Base-by-base conservation (phyloP, 176 grass and related monocot species). In the Metroxylon sagu region DNA sequence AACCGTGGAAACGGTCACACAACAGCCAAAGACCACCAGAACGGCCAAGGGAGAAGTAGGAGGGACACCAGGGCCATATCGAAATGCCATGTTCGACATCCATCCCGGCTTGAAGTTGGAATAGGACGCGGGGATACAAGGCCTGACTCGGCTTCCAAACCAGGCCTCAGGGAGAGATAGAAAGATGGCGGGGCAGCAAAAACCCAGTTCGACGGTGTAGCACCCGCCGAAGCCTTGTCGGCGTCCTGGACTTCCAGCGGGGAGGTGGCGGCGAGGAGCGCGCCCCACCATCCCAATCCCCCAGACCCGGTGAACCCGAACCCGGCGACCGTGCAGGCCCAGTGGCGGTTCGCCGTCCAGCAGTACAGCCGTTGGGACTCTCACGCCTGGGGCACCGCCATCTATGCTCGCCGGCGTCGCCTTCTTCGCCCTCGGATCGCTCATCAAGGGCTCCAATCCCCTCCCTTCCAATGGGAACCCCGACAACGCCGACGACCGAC, bases 341-440 rank as follows among this genome's bases (percentile, higher is more conserved):
- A 95, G 74, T 89, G 90, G 90, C 80, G 77, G 14, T 95, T 74
- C 60, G 90, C 90, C 19, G 76, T 83, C 31, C 76, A 86, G 52
- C 85, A 86, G 73, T 95, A 95, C 77, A 89, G 90, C 74, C 68
- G 80, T 50, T 89, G 86, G 90, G 90, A 95, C 83, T 95, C 90
- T 5, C 90, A 83, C 62, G 86, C 90, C 15, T 95, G 90, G 90
- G 90, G 90, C n/a, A 83, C 77, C 4, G 82, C 90, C 61, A 87
- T 90, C 75, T n/a, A n/a, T n/a, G n/a, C 90, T 95, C 18, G 90
- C 86, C 26, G 90, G 83, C 18, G 74, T 43, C 19, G 73, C 73
- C 60, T 80, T 90, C 77, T 95, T 89, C 73, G 80, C 69, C 25
- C 54, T 90, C 6, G 86, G 86, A 7, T 80, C 86, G 86, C 49